Conservation (phyloP, 2,329 filamentous ascomycete genomes). For the Trichoderma polysporum region DNA sequence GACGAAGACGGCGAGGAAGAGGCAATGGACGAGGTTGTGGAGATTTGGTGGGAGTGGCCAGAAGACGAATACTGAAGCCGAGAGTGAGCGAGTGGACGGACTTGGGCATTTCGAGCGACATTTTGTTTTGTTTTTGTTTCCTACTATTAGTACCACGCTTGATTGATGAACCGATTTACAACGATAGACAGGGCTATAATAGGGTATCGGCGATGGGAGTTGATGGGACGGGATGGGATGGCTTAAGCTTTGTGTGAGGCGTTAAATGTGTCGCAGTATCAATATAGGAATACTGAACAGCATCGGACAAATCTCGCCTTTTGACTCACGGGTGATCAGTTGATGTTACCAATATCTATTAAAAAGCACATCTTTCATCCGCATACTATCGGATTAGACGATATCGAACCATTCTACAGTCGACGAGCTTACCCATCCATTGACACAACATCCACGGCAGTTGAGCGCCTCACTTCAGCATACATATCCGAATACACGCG, state of each 20-base stretch:
- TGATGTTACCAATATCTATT: neutral
- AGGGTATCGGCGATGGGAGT: neutral
- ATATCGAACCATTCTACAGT: neutral
- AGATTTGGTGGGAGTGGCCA: slow-evolving; percentile 46
- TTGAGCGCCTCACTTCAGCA: neutral
- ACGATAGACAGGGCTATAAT: neutral
- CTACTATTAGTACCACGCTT: neutral
- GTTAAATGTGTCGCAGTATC: neutral
- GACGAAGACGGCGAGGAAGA: slow-evolving; percentile 40
- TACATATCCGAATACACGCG: neutral
- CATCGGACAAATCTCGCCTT: neutral
- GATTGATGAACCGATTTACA: neutral
- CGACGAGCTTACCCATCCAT: neutral
- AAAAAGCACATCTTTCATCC: neutral
- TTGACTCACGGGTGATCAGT: neutral
- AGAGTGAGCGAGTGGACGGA: neutral
- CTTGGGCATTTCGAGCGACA: neutral
- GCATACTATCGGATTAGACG: neutral
- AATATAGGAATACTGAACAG: neutral
- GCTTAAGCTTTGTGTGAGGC: neutral
- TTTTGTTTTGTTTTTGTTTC: neutral
- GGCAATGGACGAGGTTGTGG: slow-evolving; percentile 46
- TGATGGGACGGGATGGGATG: neutral
- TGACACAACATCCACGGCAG: neutral
- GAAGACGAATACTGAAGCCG: neutral